These are phyloP conservation scores for Leishmania braziliensis DNA, from an alignment of 208 protist species.

Conservation along the genomic window DNA sequence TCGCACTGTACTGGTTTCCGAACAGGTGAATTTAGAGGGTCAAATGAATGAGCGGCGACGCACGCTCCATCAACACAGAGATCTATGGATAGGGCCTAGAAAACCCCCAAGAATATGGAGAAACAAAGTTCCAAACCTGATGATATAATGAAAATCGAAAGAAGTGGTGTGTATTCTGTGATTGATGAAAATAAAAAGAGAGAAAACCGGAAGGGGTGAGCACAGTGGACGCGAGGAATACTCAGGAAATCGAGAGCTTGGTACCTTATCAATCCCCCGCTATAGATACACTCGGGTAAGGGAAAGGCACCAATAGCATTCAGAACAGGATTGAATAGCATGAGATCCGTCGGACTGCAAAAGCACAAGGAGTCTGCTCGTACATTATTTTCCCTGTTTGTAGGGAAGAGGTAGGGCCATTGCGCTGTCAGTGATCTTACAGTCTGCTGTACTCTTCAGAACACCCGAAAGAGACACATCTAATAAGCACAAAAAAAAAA, in stretches of 20 bases:
- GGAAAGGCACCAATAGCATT: not conserved
- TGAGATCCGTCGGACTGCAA: not conserved
- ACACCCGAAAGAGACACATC: constrained; percentile 5
- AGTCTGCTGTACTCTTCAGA: too few relatives aligned
- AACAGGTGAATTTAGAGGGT: constrained; percentile 36
- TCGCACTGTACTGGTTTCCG: constrained; percentile 39
- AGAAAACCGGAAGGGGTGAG: not conserved
- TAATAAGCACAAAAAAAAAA: constrained; percentile 6
- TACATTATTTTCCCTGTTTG: not conserved
- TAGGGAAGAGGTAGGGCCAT: not conserved
- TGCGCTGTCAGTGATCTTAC: not conserved
- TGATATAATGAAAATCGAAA: not conserved
- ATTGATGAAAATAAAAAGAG: not conserved
- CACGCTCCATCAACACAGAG: not conserved
- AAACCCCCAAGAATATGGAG: constrained; percentile 10
- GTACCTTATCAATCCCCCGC: not conserved
- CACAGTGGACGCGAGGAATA: not conserved
- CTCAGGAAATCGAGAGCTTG: not conserved
- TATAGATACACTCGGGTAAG: not conserved
- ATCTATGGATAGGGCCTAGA: not conserved
- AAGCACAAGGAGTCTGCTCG: not conserved
- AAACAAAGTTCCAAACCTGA: not conserved
- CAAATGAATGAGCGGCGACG: constrained; percentile 29
- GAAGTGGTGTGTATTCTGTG: not conserved
- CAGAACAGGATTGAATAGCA: not conserved